phyloP scores from a whole-genome alignment of 2,329 filamentous ascomycete species.

The Calonectria pseudoreteaudii region DNA sequence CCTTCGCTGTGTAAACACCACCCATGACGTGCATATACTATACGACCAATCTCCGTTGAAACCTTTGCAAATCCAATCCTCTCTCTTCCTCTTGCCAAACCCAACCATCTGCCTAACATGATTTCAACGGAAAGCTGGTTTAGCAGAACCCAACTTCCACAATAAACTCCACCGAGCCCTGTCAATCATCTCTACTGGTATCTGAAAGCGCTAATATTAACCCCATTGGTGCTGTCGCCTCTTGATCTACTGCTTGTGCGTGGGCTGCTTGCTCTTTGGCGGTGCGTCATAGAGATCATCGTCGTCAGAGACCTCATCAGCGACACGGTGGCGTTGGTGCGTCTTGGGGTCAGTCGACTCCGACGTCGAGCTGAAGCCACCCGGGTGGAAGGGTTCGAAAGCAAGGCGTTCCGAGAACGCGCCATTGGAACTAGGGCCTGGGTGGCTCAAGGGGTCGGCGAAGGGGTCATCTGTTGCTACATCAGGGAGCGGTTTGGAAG shows the following conservation, averaged over 20 bases:
- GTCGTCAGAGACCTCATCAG: constrained; percentile 47
- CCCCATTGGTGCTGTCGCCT: background rate
- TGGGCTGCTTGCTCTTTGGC: constrained; percentile 52
- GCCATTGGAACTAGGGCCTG: constrained; percentile 27
- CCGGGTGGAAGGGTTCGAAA: constrained; percentile 54
- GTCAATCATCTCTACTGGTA: background rate
- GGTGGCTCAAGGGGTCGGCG: constrained; percentile 40
- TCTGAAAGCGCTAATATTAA: background rate
- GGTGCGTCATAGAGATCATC: constrained; percentile 57
- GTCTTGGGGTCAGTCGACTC: constrained; percentile 30
- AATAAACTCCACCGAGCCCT: background rate
- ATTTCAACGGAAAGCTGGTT: background rate
- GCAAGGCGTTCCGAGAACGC: constrained; percentile 42
- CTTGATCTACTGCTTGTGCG: constrained; percentile 48
- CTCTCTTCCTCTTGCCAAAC: background rate
- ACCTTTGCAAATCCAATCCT: constrained; percentile 6
- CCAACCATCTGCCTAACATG: background rate
- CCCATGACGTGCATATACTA: constrained; percentile 36
- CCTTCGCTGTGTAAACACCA: constrained; percentile 39
- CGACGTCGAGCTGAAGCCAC: constrained; percentile 46
- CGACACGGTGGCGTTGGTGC: constrained; percentile 30
- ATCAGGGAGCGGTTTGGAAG: constrained; percentile 33
- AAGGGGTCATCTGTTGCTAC: constrained; percentile 47
- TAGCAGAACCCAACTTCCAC: background rate
- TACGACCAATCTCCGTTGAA: constrained; percentile 22